Base-by-base conservation (phyloP, 306 rosid species). In the Begonia masoniana region DNA sequence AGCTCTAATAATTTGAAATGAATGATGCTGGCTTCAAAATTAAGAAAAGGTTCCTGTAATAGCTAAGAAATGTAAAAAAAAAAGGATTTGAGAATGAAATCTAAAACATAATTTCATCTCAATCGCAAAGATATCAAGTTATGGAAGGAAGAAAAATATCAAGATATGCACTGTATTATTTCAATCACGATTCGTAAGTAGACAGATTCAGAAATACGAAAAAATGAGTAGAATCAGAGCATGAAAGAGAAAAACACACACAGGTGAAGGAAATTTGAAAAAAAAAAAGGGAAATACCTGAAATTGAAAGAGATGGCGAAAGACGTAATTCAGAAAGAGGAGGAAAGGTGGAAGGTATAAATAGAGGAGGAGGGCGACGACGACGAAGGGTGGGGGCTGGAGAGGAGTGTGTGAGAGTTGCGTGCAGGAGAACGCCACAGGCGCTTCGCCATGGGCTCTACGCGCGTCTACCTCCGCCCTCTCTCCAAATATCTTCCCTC, bases 351-450 rank as follows among this genome's bases (percentile, higher is more conserved):
- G 46, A 10, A 48, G 21, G 58, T 3, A 55, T 24, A 48, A 6
- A 65, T 35, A 67, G 41, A 31, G 51, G 16, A 0, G 13, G 47
- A 0, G 23, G 39, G 39, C 39, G 39, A 31, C 9, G 39, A 31
- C 39, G 39, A 31, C 39, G 39, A 31, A 4, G 39, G 39, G 39
- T 31, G 39, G 39, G 39, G 39, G 39, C 39, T 6, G 17, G 50
- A 43, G 52, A 46, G 67, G 56, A 60, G 77, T 75, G 80, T 71
- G 95, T 69, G 87, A 79, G 56, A n/a, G 68, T 76, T 75, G 97
- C 95, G 94, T 89, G 97, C 14, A 10, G 70, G 69, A 56, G 57
- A 64, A 63, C 43, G 92, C 62, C 52, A 50, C 41, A 60, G 81
- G 68, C 94, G 88, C 54, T 81, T 55, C 50, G 64, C 49, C 91